phyloP scores from a whole-genome alignment of 805 yeast species.

The Pichia deserticola region DNA sequence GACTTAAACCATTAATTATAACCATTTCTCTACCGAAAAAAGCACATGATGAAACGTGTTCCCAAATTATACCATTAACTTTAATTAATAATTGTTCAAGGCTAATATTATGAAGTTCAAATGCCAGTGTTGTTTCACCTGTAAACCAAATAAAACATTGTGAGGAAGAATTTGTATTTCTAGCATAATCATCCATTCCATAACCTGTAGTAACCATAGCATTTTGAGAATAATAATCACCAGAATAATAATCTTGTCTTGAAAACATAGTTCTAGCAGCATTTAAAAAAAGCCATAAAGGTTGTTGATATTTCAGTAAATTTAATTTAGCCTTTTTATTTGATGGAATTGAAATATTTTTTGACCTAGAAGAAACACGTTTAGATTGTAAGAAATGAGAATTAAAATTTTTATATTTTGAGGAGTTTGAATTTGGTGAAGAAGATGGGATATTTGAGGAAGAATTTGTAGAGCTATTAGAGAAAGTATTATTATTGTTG shows the following conservation, averaged over 20 bases:
- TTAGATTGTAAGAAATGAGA: neutral
- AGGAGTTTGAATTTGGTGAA: neutral
- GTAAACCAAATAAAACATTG: slow-evolving; percentile 41
- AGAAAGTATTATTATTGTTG: neutral
- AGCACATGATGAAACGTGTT: slow-evolving; percentile 50
- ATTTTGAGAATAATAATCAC: slow-evolving; percentile 30
- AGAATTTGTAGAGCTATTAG: neutral
- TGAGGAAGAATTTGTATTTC: slow-evolving; percentile 11
- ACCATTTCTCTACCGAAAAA: slow-evolving; percentile 41
- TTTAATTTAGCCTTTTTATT: slow-evolving; percentile 21
- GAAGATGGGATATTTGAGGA: neutral
- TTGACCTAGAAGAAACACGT: neutral
- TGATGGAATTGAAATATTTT: neutral
- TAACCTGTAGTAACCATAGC: slow-evolving; percentile 31
- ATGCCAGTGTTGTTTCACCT: slow-evolving; percentile 45
- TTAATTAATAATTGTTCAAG: slow-evolving; percentile 36
- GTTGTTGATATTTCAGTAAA: slow-evolving; percentile 31
- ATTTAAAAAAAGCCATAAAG: slow-evolving; percentile 46
- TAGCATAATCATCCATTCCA: slow-evolving; percentile 19
- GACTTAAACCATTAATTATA: slow-evolving; percentile 59
- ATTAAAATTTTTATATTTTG: neutral
- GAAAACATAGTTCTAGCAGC: slow-evolving; percentile 44
- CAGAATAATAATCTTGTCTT: slow-evolving; percentile 38
- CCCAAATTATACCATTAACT: slow-evolving; percentile 67
- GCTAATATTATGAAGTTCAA: slow-evolving; percentile 39